Evolutionary conservation across 805 yeast species (phyloP).

Genomic region (Saccharomycopsis capsularis): DNA sequence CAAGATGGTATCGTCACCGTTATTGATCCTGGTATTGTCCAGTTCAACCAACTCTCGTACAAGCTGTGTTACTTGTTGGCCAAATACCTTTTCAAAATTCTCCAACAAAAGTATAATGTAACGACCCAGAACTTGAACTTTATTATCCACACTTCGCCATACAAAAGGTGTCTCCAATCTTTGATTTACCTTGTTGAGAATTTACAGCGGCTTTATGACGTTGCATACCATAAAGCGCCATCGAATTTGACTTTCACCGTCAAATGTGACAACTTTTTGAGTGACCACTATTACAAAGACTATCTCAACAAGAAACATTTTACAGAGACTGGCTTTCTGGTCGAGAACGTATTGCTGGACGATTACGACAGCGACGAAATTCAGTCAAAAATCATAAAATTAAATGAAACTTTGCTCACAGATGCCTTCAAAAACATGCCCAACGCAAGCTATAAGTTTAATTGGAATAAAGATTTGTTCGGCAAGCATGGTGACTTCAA

Average conservation of each 20-base stretch:
- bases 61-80: slow-evolving; percentile 12
- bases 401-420: background rate
- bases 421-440: background rate
- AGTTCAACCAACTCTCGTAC: slow-evolving; percentile 5
- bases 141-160: slow-evolving; percentile 14
- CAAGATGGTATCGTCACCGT: too few relatives aligned
- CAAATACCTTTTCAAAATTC: slow-evolving; percentile 3
- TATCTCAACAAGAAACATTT: background rate
- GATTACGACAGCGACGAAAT: background rate
- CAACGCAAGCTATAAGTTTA: background rate
- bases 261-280: slow-evolving; percentile 13
- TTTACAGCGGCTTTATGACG: background rate
- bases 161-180: slow-evolving; percentile 8
- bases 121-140: background rate
- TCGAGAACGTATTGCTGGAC: background rate
- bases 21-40: slow-evolving; percentile 1
- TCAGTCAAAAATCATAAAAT: background rate
- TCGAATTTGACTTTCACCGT: slow-evolving; percentile 1
- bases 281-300: slow-evolving; percentile 6
- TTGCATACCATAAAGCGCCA: too few relatives aligned
- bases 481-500: slow-evolving; percentile 9
- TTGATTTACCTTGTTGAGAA: background rate
- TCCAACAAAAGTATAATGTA: background rate
- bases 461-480: slow-evolving; percentile 9
- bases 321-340: slow-evolving; percentile 1